phyloP scores from a whole-genome alignment of 2,329 filamentous ascomycete species.

The Cercospora sp. region DNA sequence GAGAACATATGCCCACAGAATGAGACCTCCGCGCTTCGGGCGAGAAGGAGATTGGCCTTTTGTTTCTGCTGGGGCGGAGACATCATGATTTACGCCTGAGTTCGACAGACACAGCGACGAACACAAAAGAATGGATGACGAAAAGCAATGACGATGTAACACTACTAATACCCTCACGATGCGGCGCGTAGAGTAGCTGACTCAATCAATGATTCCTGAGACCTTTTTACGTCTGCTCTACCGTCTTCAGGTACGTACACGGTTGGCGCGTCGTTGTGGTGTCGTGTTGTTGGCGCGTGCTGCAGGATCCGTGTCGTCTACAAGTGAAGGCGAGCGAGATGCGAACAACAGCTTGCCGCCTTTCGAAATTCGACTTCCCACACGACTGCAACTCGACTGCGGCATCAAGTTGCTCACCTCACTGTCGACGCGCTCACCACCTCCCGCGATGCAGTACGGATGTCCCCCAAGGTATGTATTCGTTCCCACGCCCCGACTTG shows the following conservation, averaged over 20 bases:
- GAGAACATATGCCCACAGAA: not conserved
- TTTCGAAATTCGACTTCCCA: not conserved
- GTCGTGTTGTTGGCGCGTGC: not conserved
- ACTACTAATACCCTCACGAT: conserved; percentile 26
- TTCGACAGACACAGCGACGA: conserved; percentile 18
- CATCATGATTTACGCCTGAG: conserved; percentile 36
- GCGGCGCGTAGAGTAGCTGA: conserved; percentile 19
- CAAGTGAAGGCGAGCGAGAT: not conserved
- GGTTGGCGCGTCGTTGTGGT: not conserved
- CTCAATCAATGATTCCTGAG: conserved; percentile 13
- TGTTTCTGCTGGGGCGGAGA: conserved; percentile 25
- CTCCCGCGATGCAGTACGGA: not conserved
- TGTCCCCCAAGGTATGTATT: not conserved
- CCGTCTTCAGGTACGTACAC: not conserved
- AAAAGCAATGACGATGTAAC: conserved; percentile 27
- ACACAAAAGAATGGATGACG: conserved; percentile 24
- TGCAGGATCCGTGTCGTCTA: not conserved
- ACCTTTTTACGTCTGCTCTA: not conserved
- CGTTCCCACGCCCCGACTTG: too few relatives aligned
- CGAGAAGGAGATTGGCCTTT: conserved; percentile 7
- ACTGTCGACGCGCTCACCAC: not conserved
- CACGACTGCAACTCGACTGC: not conserved
- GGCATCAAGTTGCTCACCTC: not conserved
- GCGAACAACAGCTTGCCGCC: not conserved
- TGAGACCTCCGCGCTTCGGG: not conserved